Evolutionary conservation across 179 eudicot species (phyloP).

Genomic region (Patellifolia procumbens): DNA sequence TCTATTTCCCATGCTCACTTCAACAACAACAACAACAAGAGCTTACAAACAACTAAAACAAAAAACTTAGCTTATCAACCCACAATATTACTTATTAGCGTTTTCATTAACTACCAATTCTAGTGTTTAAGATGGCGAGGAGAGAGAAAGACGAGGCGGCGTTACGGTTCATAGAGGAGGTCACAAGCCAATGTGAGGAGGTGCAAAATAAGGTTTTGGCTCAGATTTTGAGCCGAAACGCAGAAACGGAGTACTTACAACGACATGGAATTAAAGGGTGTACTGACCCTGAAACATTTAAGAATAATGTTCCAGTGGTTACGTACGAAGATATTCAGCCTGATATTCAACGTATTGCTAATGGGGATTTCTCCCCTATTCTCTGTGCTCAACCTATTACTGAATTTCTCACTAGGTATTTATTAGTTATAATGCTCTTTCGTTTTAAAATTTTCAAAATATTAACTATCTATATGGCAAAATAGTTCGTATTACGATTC

Average conservation of each 20-base stretch:
- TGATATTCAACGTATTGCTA: constrained; percentile 60
- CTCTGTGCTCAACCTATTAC: constrained; percentile 64
- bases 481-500: too few species aligned
- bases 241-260: constrained; percentile 57
- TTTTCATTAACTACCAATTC: background rate
- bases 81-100: background rate
- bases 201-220: constrained; percentile 58
- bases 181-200: constrained; percentile 47
- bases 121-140: constrained; percentile 17
- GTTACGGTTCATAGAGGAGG: constrained; percentile 57
- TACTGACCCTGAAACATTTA: constrained; percentile 45
- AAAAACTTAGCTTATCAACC: background rate
- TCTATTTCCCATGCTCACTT: background rate
- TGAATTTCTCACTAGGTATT: constrained; percentile 76
- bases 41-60: background rate
- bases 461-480: too few species aligned
- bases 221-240: constrained; percentile 58
- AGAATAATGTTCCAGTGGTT: constrained; percentile 51
- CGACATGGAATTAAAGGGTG: constrained; percentile 39
- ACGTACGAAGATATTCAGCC: constrained; percentile 67
- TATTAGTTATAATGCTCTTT: background rate
- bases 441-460: too few species aligned
- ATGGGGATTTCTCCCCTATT: constrained; percentile 73
- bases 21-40: background rate
- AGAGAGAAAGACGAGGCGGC: constrained; percentile 49